Evolutionary conservation across 208 protist species (phyloP), one percentile per base, ranked within the genome.

Genomic region (Herpetomonas muscarum): DNA sequence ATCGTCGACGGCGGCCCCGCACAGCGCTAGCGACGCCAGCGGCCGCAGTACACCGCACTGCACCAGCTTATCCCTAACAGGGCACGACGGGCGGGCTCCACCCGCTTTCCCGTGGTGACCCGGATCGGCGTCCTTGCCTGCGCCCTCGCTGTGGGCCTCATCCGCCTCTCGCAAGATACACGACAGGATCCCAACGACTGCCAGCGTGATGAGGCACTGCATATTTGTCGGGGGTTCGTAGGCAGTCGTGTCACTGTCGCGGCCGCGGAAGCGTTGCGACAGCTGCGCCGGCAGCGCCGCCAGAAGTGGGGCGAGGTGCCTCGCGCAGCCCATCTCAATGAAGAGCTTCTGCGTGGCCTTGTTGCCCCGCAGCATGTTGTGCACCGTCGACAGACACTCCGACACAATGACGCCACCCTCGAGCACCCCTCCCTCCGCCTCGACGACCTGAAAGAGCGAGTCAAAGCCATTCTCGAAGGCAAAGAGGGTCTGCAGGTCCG

Each of bases 341-440:
- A 95, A 95, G 25, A 93, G 59, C 64, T 92, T 95, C 55, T 87
- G 82, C 22, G 85, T 88, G n/a, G 73, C 66, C 51, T 81, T 84
- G 61, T 95, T 95, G 17, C 75, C 67, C 4, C 85, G 79, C 41
- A 95, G 66, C 56, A 95, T 70, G 61, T 95, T 92, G 55, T 83
- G 81, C 9, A 80, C 68, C n/a, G 85, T 89, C 12, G 81, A 85
- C 0, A 95, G 71, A 52, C 77, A 86, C 28, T 95, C 85, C 26
- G 67, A 58, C 41, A 87, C 88, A 47, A 91, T 76, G 17, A 64
- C 47, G 3, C 64, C 75, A 12, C 82, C 82, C 31, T 67, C 74
- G 15, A 80, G 61, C 3, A 83, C 51, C 22, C 81, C 85, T 37
- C 74, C 70, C 26, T 79, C 71, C 30, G 71, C 64, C 26, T 82